phyloP scores from a whole-genome alignment of 805 yeast genomes.

The Aciculoconidium aculeatum region DNA sequence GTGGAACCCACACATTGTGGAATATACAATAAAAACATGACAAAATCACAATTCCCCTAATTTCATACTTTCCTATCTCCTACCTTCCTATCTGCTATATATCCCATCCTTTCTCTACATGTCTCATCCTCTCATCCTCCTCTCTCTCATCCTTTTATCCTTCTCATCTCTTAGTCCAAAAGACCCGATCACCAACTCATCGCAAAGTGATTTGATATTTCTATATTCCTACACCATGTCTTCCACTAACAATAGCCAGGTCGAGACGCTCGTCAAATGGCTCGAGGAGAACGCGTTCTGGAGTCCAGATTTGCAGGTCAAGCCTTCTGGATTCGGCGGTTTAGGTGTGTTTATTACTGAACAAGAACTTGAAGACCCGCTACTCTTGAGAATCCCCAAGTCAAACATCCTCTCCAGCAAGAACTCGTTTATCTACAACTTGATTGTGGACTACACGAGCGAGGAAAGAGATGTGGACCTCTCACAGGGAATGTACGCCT shows the following conservation, averaged over 20 bases:
- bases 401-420: constrained; percentile 50
- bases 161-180: no score
- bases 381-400: constrained; percentile 59
- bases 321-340: constrained; percentile 53
- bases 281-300: constrained; percentile 52
- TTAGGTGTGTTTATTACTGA: constrained; percentile 61
- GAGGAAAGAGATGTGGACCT: constrained; percentile 29
- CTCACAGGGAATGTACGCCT: constrained; percentile 51
- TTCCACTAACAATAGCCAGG: constrained; percentile 1
- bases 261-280: constrained; percentile 38
- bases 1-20: no score
- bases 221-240: no score
- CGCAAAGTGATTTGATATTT: no score
- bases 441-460: constrained; percentile 47
- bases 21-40: no score
- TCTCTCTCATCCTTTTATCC: no score
- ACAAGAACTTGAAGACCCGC: constrained; percentile 30
- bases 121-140: no score
- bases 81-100: no score
- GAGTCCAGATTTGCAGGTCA: constrained; percentile 44
- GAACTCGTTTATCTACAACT: constrained; percentile 58
- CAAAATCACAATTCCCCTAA: no score
- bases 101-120: no score
- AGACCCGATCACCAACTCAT: no score
- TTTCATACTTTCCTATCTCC: no score